These are phyloP conservation scores for Pestalotiopsis fici DNA, from an alignment of 2,329 filamentous ascomycete genomes.

Conservation along the genomic window DNA sequence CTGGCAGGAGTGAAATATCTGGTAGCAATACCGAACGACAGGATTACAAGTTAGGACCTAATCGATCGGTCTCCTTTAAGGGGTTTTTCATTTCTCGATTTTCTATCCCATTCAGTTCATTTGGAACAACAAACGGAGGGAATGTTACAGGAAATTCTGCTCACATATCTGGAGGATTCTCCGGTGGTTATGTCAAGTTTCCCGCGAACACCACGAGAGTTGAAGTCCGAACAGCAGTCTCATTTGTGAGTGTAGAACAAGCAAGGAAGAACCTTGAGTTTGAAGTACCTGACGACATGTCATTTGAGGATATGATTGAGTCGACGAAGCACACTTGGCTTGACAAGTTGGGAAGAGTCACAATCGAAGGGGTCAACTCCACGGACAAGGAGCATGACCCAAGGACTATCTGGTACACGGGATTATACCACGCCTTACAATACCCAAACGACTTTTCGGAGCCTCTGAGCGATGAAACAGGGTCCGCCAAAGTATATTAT, in stretches of 20 bases:
- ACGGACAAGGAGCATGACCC: slow-evolving; percentile 41
- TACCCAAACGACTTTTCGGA: slow-evolving; percentile 50
- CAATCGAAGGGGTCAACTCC: slow-evolving; percentile 41
- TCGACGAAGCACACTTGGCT: slow-evolving; percentile 43
- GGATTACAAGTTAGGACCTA: slow-evolving; percentile 45
- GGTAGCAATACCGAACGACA: slow-evolving; percentile 47
- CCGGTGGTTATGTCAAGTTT: slow-evolving; percentile 40
- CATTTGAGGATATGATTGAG: slow-evolving; percentile 39
- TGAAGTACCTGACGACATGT: slow-evolving; percentile 35
- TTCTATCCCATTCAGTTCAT: slow-evolving; percentile 38
- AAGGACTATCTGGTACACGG: slow-evolving; percentile 46
- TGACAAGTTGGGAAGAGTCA: slow-evolving; percentile 43
- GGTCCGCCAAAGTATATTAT: slow-evolving; percentile 35
- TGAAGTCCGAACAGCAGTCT: slow-evolving; percentile 47
- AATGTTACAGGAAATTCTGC: slow-evolving; percentile 20
- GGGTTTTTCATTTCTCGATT: slow-evolving; percentile 49
- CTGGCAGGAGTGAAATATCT: slow-evolving; percentile 35
- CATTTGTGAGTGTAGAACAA: slow-evolving; percentile 47
- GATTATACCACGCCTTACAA: slow-evolving; percentile 46
- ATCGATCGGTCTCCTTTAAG: slow-evolving; percentile 38
- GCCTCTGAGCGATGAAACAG: slow-evolving; percentile 27
- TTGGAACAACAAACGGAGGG: slow-evolving; percentile 34
- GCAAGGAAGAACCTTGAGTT: slow-evolving; percentile 46
- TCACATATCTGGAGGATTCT: slow-evolving; percentile 34
- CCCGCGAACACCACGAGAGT: slow-evolving; percentile 25